phyloP scores from a whole-genome alignment of 441 rosid genomes.

The Populus hybrid region DNA sequence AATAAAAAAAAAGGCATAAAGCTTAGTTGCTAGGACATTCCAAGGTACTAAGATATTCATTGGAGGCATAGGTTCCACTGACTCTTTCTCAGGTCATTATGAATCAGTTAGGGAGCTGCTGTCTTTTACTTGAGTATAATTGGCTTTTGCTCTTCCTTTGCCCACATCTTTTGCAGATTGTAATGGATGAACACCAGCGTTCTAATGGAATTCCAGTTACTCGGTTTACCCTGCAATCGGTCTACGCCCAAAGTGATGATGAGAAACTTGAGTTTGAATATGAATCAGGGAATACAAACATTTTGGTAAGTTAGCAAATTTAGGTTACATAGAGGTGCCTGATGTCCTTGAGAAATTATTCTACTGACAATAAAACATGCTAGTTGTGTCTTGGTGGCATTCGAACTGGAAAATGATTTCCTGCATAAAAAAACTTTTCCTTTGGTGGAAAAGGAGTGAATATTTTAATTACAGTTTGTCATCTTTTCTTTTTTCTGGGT shows the following conservation, averaged over 20 bases:
- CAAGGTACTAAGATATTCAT: not conserved
- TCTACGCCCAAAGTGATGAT: constrained; percentile 83
- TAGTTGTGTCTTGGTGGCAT: not conserved
- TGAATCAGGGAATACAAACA: constrained; percentile 83
- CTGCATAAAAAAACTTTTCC: not conserved
- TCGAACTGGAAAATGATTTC: not conserved
- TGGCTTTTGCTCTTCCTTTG: constrained; percentile 5
- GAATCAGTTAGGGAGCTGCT: not conserved
- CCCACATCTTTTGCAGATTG: constrained; percentile 53
- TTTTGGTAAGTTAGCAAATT: constrained; percentile 54
- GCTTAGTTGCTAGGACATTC: not conserved
- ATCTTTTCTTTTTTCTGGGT: not conserved
- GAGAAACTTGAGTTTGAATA: constrained; percentile 97
- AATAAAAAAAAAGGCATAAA: not conserved
- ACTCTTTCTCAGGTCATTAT: not conserved
- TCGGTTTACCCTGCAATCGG: constrained; percentile 79
- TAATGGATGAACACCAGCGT: constrained; percentile 97
- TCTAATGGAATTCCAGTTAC: constrained; percentile 90
- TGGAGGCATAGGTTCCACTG: not conserved
- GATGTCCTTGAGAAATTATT: not conserved
- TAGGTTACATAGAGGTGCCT: not conserved
- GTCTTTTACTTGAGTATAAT: not conserved
- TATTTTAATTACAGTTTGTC: not conserved
- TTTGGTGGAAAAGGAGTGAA: not conserved
- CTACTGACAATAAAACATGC: not conserved